Base-by-base conservation (phyloP, 2,329 filamentous ascomycete genomes). In the Tolypocladium paradoxum region DNA sequence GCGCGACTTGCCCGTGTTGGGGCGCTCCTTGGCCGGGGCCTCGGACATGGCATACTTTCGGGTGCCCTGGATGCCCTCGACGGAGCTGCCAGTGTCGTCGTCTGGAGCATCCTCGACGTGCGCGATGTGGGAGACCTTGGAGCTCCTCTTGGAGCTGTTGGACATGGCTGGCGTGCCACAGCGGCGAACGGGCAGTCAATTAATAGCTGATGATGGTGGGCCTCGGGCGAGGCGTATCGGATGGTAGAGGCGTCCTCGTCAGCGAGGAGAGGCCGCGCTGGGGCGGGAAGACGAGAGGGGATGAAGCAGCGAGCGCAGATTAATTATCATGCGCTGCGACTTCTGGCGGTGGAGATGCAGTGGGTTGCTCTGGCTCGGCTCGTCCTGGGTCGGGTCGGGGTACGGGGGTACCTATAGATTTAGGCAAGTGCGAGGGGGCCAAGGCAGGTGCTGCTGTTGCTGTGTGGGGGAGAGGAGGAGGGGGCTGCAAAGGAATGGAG, bases 1-100 rank as follows among this genome's bases (percentile, higher is more conserved):
- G 56, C 76, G 73, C 45, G 74, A 68, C 62, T 73, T 76, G 57
- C 76, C 65, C 22, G 73, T 79, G 62, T 81, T 81, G 61, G 78
- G 73, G 34, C 70, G 71, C 60, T 79, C 72, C 57, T 76, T 78
- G 50, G 60, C 64, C 11, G 75, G 73, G 57, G 69, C 72, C 51
- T 71, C 66, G 33, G 76, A 77, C 35, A 67, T 67, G 57, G 78
- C 77, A 65, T 79, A 81, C 49, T 62, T 64, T 33, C 69, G 67
- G 46, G 68, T 72, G 54, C 68, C 66, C 56, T 63, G 64, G 22
- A 69, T 70, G 46, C 70, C 72, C 57, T 67, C 66, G 40, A 71
- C 63, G 36, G 70, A 64, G 52, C 73, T 73, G 40, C 71, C 75
- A 14, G 70, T 67, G 50, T 79, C 76, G 59, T 80, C 76, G 60